phyloP scores from a whole-genome alignment of 2,329 filamentous ascomycete species.

The Blastomyces silverae region DNA sequence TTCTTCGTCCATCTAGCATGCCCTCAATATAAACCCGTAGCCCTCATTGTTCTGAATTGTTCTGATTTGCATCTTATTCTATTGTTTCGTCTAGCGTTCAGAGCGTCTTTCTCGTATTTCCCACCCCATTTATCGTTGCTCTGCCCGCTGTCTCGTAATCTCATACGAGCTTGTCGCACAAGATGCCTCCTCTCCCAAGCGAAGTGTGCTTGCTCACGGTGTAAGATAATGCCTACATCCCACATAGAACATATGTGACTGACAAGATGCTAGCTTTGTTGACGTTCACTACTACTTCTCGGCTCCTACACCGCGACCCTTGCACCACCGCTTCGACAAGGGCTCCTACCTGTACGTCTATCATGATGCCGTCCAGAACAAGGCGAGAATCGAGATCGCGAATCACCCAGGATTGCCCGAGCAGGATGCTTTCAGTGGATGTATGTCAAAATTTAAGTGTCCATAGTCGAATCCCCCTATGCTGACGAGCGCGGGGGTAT shows the following conservation, averaged over 20 bases:
- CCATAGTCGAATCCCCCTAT: background rate
- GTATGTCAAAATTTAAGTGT: slow-evolving; percentile 32
- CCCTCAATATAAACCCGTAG: background rate
- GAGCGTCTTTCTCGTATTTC: slow-evolving; percentile 8
- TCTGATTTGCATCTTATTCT: background rate
- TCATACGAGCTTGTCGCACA: slow-evolving; percentile 11
- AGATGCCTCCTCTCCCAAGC: slow-evolving; percentile 43
- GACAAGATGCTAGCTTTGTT: slow-evolving; percentile 46
- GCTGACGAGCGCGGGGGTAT: slow-evolving; percentile 3
- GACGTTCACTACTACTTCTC: slow-evolving; percentile 60
- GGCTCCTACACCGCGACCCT: slow-evolving; percentile 49
- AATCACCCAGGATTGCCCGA: slow-evolving; percentile 57
- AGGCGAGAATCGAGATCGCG: slow-evolving; percentile 55
- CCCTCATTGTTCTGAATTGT: background rate
- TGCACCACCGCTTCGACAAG: slow-evolving; percentile 58
- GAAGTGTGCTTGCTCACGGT: slow-evolving; percentile 44
- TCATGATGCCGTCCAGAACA: slow-evolving; percentile 49
- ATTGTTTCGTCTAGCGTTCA: slow-evolving; percentile 6
- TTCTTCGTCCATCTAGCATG: background rate
- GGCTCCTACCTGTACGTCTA: slow-evolving; percentile 60
- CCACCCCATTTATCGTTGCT: background rate
- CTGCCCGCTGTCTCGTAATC: background rate
- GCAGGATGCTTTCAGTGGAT: slow-evolving; percentile 59
- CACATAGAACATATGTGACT: slow-evolving; percentile 13
- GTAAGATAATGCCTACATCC: slow-evolving; percentile 31